These are phyloP conservation scores for Lentinula lateritia DNA, from an alignment of 768 basidiomycete genomes.

Conservation along the genomic window DNA sequence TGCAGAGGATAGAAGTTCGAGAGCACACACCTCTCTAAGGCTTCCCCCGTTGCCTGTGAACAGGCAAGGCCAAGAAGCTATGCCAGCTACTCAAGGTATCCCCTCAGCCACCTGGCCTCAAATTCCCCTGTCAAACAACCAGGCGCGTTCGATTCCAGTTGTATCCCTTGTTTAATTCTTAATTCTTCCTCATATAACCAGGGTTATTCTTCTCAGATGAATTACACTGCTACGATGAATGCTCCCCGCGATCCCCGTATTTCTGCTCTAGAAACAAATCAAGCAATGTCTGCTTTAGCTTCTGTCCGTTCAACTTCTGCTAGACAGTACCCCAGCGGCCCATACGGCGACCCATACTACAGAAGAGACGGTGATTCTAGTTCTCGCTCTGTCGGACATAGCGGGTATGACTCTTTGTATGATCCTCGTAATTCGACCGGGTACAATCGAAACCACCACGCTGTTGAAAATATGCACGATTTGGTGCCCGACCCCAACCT, in stretches of 20 bases:
- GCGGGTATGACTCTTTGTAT: not conserved
- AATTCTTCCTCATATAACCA: not conserved
- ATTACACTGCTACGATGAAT: not conserved
- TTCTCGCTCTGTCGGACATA: not conserved
- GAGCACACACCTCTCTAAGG: not conserved
- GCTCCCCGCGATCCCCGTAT: conserved; percentile 1
- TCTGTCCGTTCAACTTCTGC: not conserved
- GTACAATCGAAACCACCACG: not conserved
- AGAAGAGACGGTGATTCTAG: not conserved
- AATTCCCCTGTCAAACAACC: not conserved
- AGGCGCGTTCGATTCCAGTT: not conserved
- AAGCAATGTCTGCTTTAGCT: conserved; percentile 6
- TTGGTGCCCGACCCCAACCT: not conserved
- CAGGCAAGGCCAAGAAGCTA: not conserved
- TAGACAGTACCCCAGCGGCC: not conserved
- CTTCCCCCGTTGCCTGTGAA: conserved; percentile 1
- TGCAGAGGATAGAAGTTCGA: not conserved
- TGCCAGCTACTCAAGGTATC: not conserved
- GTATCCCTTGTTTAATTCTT: not conserved
- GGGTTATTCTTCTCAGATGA: not conserved
- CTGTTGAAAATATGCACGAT: not conserved
- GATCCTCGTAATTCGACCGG: not conserved
- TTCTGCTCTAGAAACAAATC: conserved; percentile 8
- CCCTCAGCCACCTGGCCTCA: conserved; percentile 3
- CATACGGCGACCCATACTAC: not conserved